Base-by-base conservation (phyloP, 805 yeast species). In the Monosporozyma servazzii region DNA sequence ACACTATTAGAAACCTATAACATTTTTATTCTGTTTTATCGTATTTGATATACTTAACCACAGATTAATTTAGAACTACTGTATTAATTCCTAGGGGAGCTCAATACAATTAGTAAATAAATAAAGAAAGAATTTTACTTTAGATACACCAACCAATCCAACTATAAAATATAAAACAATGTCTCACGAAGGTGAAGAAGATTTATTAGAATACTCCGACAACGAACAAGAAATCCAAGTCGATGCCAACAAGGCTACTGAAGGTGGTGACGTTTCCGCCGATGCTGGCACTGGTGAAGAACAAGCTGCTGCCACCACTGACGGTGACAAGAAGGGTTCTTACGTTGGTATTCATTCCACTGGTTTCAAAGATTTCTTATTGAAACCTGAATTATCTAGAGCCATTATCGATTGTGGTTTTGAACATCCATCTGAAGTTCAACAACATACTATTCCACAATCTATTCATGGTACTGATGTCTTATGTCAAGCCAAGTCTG, bases 351-450 rank as follows among this genome's bases (percentile, higher is more conserved):
- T 89, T 63, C 98, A 93, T 73, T 91, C 98, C 58, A 91, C 98
- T 58, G 97, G 97, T 70, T 91, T 93, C 83, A 88, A 95, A 74
- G 99, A 93, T 75, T 91, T 91, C 74, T 75, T 93, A 66, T 80
- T 91, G 72, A 93, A 93, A 76, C 97, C 98, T 31, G 99, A 93
- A 75, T 79, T 91, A 61, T 79, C 91, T 65, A 86, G 99, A 75
- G 99, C 99, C 58, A 91, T 91, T 68, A 95, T 90, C 60, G 99
- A 91, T 74, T 89, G 97, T 78, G 99, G 99, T 78, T 91, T 91
- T 70, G 99, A 91, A 77, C 99, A 91, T 76, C 99, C 99, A 59
- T 88, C 96, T 59, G 99, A 91, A 84, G 99, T 91, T 60, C 99
- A 91, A 76, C 99, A 91, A 76, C 91, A 88, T 61, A 88, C 96